phyloP scores from a whole-genome alignment of 176 grass and related monocot genomes.

The Eleusine indica region DNA sequence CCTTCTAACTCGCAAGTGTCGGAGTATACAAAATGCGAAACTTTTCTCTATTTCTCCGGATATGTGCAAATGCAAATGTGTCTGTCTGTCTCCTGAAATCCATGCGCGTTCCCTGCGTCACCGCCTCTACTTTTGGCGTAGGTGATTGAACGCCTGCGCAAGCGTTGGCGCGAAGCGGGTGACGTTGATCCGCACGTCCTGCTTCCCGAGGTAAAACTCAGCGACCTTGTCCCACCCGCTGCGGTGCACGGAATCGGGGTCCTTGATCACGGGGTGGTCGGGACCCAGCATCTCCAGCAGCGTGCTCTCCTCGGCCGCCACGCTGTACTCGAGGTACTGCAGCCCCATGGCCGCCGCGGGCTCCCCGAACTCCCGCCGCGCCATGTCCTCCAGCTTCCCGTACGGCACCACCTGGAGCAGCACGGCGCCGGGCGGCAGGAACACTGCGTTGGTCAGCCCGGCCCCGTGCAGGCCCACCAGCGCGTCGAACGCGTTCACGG shows the following conservation, averaged over 20 bases:
- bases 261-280: conserved; percentile 65
- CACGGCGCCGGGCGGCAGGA: conserved; percentile 63
- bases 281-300: conserved; percentile 63
- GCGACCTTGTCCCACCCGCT: conserved; percentile 74
- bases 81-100: background rate
- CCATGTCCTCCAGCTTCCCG: conserved; percentile 72
- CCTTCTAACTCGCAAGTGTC: no score
- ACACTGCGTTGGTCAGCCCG: conserved; percentile 71
- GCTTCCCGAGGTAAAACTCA: conserved; percentile 61
- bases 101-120: background rate
- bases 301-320: conserved; percentile 73
- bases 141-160: conserved; percentile 48
- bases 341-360: conserved; percentile 62
- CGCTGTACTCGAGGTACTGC: conserved; percentile 71
- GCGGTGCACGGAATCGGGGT: conserved; percentile 65
- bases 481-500: conserved; percentile 74
- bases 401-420: conserved; percentile 88
- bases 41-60: background rate
- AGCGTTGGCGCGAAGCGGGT: conserved; percentile 58
- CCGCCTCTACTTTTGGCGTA: conserved; percentile 14
- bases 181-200: conserved; percentile 61
- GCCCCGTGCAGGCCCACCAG: conserved; percentile 83
- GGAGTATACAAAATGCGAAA: no score
- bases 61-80: background rate
- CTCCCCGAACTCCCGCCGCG: conserved; percentile 55